These are phyloP conservation scores for Calonectria montana DNA, from an alignment of 2,329 filamentous ascomycete species.

Conservation along the genomic window DNA sequence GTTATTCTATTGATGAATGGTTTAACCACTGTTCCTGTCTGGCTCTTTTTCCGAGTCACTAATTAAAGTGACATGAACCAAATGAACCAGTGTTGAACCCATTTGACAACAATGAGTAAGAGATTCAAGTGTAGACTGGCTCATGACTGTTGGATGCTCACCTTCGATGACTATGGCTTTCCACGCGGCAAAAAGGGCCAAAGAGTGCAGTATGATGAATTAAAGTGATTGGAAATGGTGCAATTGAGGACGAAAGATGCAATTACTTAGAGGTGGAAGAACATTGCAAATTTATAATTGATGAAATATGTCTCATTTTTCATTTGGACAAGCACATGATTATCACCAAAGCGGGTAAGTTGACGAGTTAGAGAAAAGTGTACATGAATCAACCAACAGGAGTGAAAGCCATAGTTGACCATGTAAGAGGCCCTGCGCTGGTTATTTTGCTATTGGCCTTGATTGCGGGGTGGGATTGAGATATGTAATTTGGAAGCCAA, in stretches of 20 bases:
- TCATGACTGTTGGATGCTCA: background rate
- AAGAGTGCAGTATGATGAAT: background rate
- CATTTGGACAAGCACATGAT: background rate
- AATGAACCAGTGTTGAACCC: background rate
- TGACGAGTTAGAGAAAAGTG: background rate
- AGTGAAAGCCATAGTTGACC: background rate
- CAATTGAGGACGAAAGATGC: background rate
- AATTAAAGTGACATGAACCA: background rate
- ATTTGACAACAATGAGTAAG: background rate
- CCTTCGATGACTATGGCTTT: background rate
- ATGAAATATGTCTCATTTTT: background rate
- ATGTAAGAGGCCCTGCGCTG: background rate
- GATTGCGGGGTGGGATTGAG: background rate
- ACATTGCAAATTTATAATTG: background rate
- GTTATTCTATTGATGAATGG: background rate
- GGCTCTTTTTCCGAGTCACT: background rate
- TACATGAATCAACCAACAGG: background rate
- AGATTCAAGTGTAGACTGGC: background rate
- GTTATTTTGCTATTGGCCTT: background rate
- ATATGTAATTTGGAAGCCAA: background rate
- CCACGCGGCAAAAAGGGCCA: background rate
- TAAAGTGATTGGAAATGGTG: background rate
- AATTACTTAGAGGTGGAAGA: background rate
- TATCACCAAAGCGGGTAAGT: background rate
- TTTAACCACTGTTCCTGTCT: background rate